A percentile compares a stretch with the other conserved stretches of the same genome.
phyloP scores from a whole-genome alignment of 2,329 filamentous ascomycete genomes.

The Tolypocladium sp. region DNA sequence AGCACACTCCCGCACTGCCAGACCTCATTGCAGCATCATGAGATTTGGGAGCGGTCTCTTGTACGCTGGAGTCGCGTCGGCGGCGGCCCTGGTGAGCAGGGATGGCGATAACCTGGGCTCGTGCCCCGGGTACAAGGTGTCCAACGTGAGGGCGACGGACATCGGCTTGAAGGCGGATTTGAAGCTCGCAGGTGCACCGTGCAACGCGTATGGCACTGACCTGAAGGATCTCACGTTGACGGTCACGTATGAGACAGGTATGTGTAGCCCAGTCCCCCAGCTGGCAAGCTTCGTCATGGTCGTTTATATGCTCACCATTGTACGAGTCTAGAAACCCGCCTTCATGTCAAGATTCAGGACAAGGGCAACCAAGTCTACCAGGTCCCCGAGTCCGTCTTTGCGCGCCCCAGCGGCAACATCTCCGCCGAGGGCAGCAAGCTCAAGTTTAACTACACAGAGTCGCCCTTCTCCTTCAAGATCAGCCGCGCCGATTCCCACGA shows the following conservation, averaged over 20 bases:
- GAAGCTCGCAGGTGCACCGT: constrained; percentile 57
- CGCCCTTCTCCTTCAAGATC: constrained; percentile 61
- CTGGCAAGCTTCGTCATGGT: neutral
- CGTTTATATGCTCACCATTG: neutral
- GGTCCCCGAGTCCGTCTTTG: constrained; percentile 59
- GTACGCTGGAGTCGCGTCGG: constrained; percentile 10
- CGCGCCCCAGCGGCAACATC: constrained; percentile 32
- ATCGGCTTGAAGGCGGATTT: constrained; percentile 60
- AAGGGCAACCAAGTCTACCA: constrained; percentile 62
- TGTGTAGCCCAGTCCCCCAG: constrained; percentile 21
- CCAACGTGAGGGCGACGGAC: constrained; percentile 42
- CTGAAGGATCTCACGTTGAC: constrained; percentile 56
- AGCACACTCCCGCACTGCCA: neutral
- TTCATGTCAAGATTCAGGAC: constrained; percentile 69
- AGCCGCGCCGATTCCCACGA: constrained; percentile 27
- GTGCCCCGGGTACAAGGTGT: constrained; percentile 62
- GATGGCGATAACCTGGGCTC: constrained; percentile 19
- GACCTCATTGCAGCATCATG: constrained; percentile 5
- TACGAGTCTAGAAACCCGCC: constrained; percentile 42
- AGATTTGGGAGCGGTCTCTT: constrained; percentile 9
- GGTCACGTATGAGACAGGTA: constrained; percentile 34
- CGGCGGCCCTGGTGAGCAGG: constrained; percentile 5
- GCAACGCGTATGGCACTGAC: constrained; percentile 73
- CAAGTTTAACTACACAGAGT: constrained; percentile 29
- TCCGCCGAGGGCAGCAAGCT: constrained; percentile 29